A percentile compares a stretch with the other conserved stretches of the same genome.
These are phyloP conservation scores for Endogone sp. DNA, from an alignment of 192 early-diverging fungal genomes.

Conservation along the genomic window DNA sequence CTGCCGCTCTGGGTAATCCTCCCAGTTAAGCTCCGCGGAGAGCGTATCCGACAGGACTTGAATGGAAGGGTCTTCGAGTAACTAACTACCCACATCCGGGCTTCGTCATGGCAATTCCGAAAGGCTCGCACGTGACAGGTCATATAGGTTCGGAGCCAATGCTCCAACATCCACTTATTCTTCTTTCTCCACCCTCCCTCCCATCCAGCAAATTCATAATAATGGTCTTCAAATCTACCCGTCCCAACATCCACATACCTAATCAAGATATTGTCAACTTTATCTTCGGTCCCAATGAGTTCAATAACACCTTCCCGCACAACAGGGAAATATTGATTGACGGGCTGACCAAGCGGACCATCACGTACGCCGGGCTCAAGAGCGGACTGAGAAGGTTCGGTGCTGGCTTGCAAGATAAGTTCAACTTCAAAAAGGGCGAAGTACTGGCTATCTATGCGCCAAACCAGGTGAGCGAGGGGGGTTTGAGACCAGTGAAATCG, in stretches of 20 bases:
- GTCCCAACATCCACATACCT: neutral
- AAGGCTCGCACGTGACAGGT: too few relatives aligned
- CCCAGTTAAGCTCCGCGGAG: too few relatives aligned
- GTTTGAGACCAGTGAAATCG: slow-evolving; percentile 10
- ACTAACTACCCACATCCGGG: too few relatives aligned
- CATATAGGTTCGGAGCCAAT: too few relatives aligned
- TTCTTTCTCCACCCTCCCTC: too few relatives aligned
- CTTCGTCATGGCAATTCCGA: too few relatives aligned
- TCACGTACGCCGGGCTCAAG: slow-evolving; percentile 45
- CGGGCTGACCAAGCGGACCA: slow-evolving; percentile 31
- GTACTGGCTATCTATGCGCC: slow-evolving; percentile 62
- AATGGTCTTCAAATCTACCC: neutral
- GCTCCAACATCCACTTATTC: too few relatives aligned
- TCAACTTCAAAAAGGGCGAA: slow-evolving; percentile 62
- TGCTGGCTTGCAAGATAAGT: slow-evolving; percentile 40
- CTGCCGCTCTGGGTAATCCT: too few relatives aligned
- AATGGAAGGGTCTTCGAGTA: too few relatives aligned
- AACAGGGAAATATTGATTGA: slow-evolving; percentile 47
- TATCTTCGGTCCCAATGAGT: neutral
- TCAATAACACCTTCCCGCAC: slow-evolving; percentile 1
- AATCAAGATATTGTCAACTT: neutral
- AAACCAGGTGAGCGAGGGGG: slow-evolving; percentile 45
- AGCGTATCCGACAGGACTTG: too few relatives aligned
- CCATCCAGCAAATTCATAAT: too few relatives aligned
- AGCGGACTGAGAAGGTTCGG: slow-evolving; percentile 40